Percentiles rank a stretch among this genome's conserved stretches.
These are phyloP conservation scores for Cystobasidium ongulense DNA, from an alignment of 768 basidiomycete species.

Conservation along the genomic window DNA sequence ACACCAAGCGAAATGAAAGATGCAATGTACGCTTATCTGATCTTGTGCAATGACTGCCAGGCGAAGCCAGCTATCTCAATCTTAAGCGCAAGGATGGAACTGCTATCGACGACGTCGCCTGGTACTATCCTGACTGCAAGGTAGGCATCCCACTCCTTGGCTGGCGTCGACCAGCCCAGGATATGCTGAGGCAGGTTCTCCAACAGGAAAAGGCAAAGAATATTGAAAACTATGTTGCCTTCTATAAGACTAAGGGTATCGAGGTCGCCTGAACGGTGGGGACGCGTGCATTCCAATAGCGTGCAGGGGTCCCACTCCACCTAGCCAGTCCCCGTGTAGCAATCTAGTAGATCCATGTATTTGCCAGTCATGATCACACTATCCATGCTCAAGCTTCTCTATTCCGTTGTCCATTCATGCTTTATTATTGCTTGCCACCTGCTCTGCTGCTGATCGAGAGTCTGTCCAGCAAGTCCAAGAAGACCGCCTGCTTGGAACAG, in stretches of 20 bases:
- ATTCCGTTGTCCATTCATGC: too few species aligned
- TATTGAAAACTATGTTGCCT: slow-evolving; percentile 63
- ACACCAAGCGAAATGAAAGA: neutral
- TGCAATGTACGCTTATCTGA: neutral
- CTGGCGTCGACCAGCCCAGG: neutral
- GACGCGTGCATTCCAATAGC: neutral
- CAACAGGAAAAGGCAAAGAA: slow-evolving; percentile 57
- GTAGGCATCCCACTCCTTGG: neutral
- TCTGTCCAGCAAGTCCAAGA: too few species aligned
- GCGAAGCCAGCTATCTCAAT: slow-evolving; percentile 45
- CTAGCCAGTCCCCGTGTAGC: too few species aligned
- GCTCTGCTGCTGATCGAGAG: too few species aligned
- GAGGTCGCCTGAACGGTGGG: neutral
- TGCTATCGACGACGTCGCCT: slow-evolving; percentile 44
- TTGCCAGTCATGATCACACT: too few species aligned
- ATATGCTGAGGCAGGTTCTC: neutral
- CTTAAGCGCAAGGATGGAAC: slow-evolving; percentile 51
- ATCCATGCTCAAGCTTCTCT: too few species aligned
- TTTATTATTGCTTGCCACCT: too few species aligned
- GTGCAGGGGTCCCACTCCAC: neutral
- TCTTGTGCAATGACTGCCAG: neutral
- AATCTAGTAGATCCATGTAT: too few species aligned
- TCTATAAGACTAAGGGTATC: slow-evolving; percentile 62
- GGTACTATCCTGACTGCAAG: neutral
- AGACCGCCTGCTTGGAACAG: too few species aligned